Evolutionary conservation across 768 basidiomycete species (phyloP), one percentile per base, ranked within the genome.

Genomic region (Hypholoma sublateritium): DNA sequence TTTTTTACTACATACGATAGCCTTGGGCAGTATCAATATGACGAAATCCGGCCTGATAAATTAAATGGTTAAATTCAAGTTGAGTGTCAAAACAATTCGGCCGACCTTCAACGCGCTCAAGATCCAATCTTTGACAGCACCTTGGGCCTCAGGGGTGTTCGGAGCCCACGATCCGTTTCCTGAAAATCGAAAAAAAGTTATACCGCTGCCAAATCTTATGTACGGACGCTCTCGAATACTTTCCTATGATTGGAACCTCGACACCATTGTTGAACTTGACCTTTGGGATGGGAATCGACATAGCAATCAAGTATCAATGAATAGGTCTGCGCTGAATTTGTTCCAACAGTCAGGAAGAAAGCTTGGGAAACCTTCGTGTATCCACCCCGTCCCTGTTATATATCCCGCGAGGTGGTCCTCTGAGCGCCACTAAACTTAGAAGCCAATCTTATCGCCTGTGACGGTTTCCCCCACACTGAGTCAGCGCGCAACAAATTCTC

Each of bases 91-190:
- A 51, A 43, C 16, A 41, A 44, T 24, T 43, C 12, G n/a, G 3
- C 36, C 3, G 39, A 74, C 79, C 63, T 77, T 65, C 16, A 80
- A 50, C 17, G 78, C 80, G 19, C 69, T 67, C 12, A 73, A 42
- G 53, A 79, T 69, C 77, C 78, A 81, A 16, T 59, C 62, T 56
- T 72, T 68, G 1, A 70, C 74, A 16, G 62, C 65, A 6, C 57
- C 72, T 32, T 69, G 71, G n/a, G 69, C 67, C 54, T 75, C 73
- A 3, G 68, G 53, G 28, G 68, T 70, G 1, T 62, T 17, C 8
- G 75, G 76, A 16, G 71, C 71, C 68, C 71, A 82, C 12, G 74
- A 67, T 11, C 80, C 80, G 39, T 71, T 68, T 12, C 74, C 78
- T 77, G 46, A 47, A 13, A 39, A 56, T 78, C 77, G 35, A 47